Evolutionary conservation across 257 asterid species (phyloP).

Genomic region (Primulina tabacum): DNA sequence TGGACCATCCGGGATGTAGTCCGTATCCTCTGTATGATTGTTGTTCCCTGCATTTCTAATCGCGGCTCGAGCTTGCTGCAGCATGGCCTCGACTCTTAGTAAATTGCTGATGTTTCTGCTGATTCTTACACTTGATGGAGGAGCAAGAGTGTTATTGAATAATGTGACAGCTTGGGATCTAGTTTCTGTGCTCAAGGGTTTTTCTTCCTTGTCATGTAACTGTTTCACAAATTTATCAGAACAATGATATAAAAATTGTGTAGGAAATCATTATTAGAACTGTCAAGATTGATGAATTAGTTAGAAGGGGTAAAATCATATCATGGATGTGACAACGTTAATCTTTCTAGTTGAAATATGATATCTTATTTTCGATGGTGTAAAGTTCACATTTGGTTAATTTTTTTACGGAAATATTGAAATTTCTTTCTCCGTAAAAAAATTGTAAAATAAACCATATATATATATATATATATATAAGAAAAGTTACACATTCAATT

Average conservation of each 20-base stretch:
- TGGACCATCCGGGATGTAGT: constrained; percentile 66
- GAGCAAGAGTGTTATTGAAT: constrained; percentile 32
- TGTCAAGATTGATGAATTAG: no score
- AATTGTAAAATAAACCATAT: no score
- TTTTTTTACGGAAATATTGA: no score
- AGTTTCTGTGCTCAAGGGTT: constrained; percentile 24
- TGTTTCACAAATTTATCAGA: constrained; percentile 21
- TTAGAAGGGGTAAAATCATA: no score
- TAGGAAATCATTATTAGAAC: not conserved
- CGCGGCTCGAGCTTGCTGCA: constrained; percentile 59
- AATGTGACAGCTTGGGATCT: constrained; percentile 26
- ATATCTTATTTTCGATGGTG: no score
- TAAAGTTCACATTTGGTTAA: no score
- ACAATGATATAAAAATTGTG: not conserved
- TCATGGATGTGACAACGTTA: no score
- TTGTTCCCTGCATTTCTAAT: constrained; percentile 45
- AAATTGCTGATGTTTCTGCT: constrained; percentile 39
- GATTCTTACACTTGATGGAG: constrained; percentile 35
- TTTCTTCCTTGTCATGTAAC: constrained; percentile 29
- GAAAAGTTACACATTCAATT: no score
- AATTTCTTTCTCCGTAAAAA: no score
- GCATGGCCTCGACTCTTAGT: constrained; percentile 50
- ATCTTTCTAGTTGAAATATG: no score
- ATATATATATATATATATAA: no score
- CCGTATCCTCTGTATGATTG: constrained; percentile 37